These are phyloP conservation scores for Lachnellula occidentalis DNA, from an alignment of 2,329 filamentous ascomycete species.

Conservation along the genomic window DNA sequence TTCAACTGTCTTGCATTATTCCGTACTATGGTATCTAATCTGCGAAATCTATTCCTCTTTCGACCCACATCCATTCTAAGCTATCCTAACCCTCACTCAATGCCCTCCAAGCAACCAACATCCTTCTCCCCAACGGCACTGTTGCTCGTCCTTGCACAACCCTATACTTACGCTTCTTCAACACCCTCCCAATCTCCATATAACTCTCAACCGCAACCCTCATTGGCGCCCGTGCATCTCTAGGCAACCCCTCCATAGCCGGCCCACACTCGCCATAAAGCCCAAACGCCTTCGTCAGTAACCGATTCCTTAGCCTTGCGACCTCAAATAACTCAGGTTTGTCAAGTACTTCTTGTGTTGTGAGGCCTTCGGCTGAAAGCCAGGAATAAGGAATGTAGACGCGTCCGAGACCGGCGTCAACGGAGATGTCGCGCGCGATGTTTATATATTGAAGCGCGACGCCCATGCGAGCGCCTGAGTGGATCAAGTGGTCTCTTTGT, in stretches of 20 bases:
- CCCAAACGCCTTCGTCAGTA: conserved; percentile 56
- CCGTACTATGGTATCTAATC: too few relatives aligned
- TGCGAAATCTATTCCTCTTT: conserved; percentile 6
- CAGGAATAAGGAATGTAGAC: conserved; percentile 64
- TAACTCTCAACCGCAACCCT: conserved; percentile 69
- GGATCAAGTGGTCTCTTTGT: conserved; percentile 41
- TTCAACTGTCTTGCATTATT: too few relatives aligned
- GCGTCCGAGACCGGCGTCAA: conserved; percentile 58
- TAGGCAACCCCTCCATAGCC: conserved; percentile 57
- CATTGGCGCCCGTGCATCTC: conserved; percentile 56
- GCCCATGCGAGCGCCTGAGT: conserved; percentile 60
- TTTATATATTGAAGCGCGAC: conserved; percentile 73
- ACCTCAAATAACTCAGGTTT: conserved; percentile 42
- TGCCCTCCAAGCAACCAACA: conserved; percentile 54
- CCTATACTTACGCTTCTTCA: conserved; percentile 38
- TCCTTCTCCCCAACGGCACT: conserved; percentile 40
- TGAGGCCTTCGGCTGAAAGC: conserved; percentile 53
- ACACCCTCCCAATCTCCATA: conserved; percentile 67
- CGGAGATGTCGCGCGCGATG: conserved; percentile 66
- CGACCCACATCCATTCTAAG: too few relatives aligned
- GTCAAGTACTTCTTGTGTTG: conserved; percentile 48
- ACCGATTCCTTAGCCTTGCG: conserved; percentile 43
- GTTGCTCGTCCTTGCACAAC: conserved; percentile 40
- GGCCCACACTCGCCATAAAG: conserved; percentile 50
- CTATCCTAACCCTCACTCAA: conserved; percentile 31